Conservation (phyloP, 768 basidiomycete genomes). For the Russula sp. region DNA sequence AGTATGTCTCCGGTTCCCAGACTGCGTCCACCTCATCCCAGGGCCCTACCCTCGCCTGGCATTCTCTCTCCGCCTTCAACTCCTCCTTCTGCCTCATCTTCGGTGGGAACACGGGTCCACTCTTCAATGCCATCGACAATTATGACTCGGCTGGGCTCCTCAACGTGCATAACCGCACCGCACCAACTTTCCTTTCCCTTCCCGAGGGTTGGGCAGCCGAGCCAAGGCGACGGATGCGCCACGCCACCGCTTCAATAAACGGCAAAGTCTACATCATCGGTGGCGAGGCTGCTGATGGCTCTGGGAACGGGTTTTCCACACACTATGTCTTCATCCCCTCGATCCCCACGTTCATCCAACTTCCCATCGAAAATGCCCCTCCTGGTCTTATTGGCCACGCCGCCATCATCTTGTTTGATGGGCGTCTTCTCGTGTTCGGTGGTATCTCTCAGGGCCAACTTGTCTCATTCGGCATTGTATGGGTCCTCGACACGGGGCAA, state of each 20-base stretch:
- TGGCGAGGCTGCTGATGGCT: slow-evolving; percentile 79
- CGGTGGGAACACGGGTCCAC: slow-evolving; percentile 68
- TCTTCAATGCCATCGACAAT: slow-evolving; percentile 39
- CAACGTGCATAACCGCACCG: slow-evolving; percentile 34
- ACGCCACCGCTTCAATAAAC: slow-evolving; percentile 48
- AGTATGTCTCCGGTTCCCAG: slow-evolving; percentile 44
- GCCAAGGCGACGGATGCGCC: slow-evolving; percentile 72
- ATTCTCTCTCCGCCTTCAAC: slow-evolving; percentile 65
- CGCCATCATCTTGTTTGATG: slow-evolving; percentile 62
- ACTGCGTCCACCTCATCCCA: slow-evolving; percentile 39
- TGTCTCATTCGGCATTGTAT: slow-evolving; percentile 53
- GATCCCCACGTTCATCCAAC: slow-evolving; percentile 43
- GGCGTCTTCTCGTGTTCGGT: slow-evolving; percentile 67
- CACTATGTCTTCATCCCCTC: slow-evolving; percentile 57
- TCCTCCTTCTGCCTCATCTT: slow-evolving; percentile 53
- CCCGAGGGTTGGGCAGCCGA: slow-evolving; percentile 52
- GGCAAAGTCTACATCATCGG: slow-evolving; percentile 68
- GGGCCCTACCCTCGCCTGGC: slow-evolving; percentile 70
- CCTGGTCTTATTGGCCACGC: slow-evolving; percentile 68
- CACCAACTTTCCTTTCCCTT: slow-evolving; percentile 45
- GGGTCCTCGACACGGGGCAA: slow-evolving; percentile 54
- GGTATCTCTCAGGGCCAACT: slow-evolving; percentile 50
- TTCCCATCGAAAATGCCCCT: slow-evolving; percentile 54
- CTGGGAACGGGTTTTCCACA: slow-evolving; percentile 53
- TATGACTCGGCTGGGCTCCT: slow-evolving; percentile 63